Base-by-base conservation (phyloP, 2,329 filamentous ascomycete species). In the Tolypocladium guangdongense region DNA sequence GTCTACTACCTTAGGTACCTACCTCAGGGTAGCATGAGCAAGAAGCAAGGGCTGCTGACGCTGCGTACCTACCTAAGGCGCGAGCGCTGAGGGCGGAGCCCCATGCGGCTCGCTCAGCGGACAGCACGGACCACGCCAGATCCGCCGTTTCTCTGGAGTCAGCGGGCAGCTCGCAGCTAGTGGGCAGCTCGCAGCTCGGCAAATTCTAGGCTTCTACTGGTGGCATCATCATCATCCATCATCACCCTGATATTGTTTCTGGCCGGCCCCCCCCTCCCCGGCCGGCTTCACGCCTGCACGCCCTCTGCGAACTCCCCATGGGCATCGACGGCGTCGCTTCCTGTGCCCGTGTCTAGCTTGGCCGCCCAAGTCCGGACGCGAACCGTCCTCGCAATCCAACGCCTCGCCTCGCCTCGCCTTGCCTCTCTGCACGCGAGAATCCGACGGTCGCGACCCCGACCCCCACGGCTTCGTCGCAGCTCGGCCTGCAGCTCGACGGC, bases 161-260 rank as follows among this genome's bases (percentile, higher is more conserved):
- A n/a, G 6, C 3, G 3, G 27, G 27, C 27, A 27, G 27, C 27
- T 27, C 27, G 27, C 27, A 27, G 27, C 27, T 27, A 3, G 27
- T n/a, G n/a, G n/a, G n/a, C 27, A 27, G 6, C 27, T 27, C 27
- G 27, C 3, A 27, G 43, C 51, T 48, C 39, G 32, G 41, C 38
- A 46, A 35, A 52, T 18, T 54, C 54, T 36, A 55, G 54, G 54
- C 54, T 55, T 45, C 54, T 49, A 24, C 43, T 45, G 51, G 39
- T 51, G 38, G 36, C 51, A 53, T 55, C 54, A 53, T 53, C 51
- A 45, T 51, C 33, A 12, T 36, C 16, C 39, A 47, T 48, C 41
- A 48, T 7, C 8, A 18, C 38, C 37, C 27, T 43, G 1, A 7
- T 46, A 46, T 46, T 32, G 14, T 16, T 16, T 46, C 43, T 18